A percentile compares a stretch with the other conserved stretches of the same genome.
These are phyloP conservation scores for Primulina huaijiensis DNA, from an alignment of 257 asterid species.

Conservation along the genomic window DNA sequence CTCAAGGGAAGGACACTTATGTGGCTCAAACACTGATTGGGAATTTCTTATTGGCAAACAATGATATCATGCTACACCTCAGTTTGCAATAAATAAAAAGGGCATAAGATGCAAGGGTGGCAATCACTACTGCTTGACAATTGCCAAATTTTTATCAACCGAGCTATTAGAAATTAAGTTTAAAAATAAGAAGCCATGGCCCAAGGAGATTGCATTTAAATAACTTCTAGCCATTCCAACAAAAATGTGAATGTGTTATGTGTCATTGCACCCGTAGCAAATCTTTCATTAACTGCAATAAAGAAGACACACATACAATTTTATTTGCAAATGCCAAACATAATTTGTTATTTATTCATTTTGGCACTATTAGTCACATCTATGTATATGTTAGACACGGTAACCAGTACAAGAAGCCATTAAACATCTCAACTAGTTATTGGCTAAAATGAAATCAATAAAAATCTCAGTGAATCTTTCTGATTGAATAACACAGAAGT, in stretches of 20 bases:
- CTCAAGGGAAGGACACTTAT: neutral
- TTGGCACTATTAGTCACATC: neutral
- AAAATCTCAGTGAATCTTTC: neutral
- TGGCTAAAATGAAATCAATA: neutral
- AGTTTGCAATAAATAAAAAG: neutral
- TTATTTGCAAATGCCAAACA: neutral
- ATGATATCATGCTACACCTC: neutral
- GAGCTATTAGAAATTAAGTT: neutral
- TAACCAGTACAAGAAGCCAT: neutral
- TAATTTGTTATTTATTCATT: neutral
- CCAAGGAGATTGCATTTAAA: neutral
- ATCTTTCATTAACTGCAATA: neutral
- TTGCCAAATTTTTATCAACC: neutral
- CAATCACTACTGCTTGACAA: neutral
- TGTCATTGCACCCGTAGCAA: neutral
- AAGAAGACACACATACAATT: neutral
- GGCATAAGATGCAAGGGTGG: neutral
- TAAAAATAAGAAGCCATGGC: neutral
- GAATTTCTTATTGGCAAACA: neutral
- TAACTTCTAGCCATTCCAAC: neutral
- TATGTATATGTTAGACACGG: too few relatives aligned
- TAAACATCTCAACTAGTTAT: neutral
- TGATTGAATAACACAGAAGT: neutral
- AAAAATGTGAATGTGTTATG: neutral
- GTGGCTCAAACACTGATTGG: neutral